Conservation (phyloP, 2,329 filamentous ascomycete genomes). For the Sarocladiaceae sp. region DNA sequence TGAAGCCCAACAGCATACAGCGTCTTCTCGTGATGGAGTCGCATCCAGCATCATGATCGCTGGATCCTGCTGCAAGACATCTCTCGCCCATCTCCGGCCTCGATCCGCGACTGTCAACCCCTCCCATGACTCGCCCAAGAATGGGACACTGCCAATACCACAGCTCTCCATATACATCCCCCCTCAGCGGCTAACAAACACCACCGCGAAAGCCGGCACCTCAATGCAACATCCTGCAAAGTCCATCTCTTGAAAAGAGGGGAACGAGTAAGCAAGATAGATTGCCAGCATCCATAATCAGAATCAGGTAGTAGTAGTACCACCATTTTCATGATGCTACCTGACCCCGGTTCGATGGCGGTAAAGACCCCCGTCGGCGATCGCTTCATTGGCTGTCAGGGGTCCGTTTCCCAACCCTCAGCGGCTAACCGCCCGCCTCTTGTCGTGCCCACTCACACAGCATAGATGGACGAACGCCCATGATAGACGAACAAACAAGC, state of each 20-base stretch:
- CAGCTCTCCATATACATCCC: not conserved
- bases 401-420: not conserved
- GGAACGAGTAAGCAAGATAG: not conserved
- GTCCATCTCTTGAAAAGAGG: not conserved
- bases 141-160: not conserved
- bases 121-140: not conserved
- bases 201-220: not conserved
- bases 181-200: not conserved
- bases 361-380: not conserved
- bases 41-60: not conserved
- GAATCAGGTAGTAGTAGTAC: too few species aligned
- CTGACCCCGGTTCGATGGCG: not conserved
- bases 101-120: not conserved
- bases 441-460: not conserved
- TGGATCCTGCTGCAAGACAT: not conserved
- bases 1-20: not conserved
- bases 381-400: slow-evolving; percentile 8
- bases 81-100: not conserved
- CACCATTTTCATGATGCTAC: too few species aligned
- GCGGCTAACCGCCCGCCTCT: not conserved
- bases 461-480: not conserved
- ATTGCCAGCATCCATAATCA: too few species aligned
- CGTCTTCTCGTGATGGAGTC: not conserved
- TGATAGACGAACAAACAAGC: not conserved
- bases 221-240: not conserved